A percentile compares a stretch with the other conserved stretches of the same genome.
These are phyloP conservation scores for Suillus subalutaceus DNA, from an alignment of 768 basidiomycete species.

Conservation along the genomic window DNA sequence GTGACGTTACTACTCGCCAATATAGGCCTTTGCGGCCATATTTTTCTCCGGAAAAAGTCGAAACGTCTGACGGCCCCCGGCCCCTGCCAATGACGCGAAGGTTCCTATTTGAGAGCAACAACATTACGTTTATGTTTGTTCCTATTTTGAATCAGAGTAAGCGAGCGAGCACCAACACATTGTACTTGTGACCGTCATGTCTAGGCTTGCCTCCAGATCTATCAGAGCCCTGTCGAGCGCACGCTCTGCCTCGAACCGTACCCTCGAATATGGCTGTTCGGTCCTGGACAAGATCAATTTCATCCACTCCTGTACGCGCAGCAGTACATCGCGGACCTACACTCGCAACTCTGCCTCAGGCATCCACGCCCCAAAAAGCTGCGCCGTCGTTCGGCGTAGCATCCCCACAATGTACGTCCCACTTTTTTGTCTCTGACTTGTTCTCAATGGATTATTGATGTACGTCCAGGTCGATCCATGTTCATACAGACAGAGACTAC, in stretches of 20 bases:
- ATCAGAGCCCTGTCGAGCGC: conserved; percentile 16
- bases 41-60: too few species aligned
- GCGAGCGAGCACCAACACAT: neutral
- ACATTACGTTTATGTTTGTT: neutral
- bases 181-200: conserved; percentile 15
- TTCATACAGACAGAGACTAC: conserved; percentile 99
- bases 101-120: too few species aligned
- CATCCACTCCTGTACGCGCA: conserved; percentile 22
- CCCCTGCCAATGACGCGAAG: too few species aligned
- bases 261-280: conserved; percentile 17
- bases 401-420: conserved; percentile 39
- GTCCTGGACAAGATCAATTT: conserved; percentile 26
- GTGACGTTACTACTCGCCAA: too few species aligned
- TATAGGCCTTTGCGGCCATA: too few species aligned
- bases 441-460: neutral
- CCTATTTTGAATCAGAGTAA: neutral
- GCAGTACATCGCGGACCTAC: conserved; percentile 35
- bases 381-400: conserved; percentile 2
- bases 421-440: neutral
- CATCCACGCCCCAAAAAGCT: conserved; percentile 21
- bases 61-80: too few species aligned
- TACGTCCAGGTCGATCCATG: conserved; percentile 74
- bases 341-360: conserved; percentile 37
- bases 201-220: conserved; percentile 19
- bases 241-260: conserved; percentile 12